Base-by-base conservation (phyloP, 1,284 basidiomycete genomes). In the Neolentinus lepideus region DNA sequence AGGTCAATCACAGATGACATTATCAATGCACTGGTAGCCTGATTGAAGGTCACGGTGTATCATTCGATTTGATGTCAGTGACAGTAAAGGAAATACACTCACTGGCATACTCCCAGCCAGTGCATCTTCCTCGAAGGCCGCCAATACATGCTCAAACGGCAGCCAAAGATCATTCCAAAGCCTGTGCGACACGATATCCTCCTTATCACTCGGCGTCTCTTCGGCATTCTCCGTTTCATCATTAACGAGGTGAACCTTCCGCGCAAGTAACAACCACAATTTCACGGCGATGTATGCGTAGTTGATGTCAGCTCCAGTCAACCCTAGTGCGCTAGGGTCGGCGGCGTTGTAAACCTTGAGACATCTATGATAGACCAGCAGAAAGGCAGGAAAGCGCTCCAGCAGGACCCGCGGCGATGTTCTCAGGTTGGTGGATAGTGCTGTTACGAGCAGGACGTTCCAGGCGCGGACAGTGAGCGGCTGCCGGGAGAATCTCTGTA, bases 141-240 rank as follows among this genome's bases (percentile, higher is more conserved):
- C 64, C 16, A 85, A 66, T 14, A 88, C 69, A 24, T 67, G 66
- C 60, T 84, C 81, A 57, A 86, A 87, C 0, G 83, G 76, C 1
- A 84, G 79, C 85, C 85, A 90, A 12, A 90, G 65, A 59, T 86
- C 83, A 61, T 86, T 86, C 87, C 87, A 90, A 10, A 88, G 74
- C 54, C 68, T 69, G 38, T 72, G 66, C 27, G 76, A 69, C 16
- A 68, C 65, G 3, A 62, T 59, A 48, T 76, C 74, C 19, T 72
- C 72, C 6, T 65, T 63, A 22, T 31, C 33, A 6, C 27, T 2
- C n/a, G 6, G 26, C 14, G 31, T 38, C 10, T 33, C 54, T 21
- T 59, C 61, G 14, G 62, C 19, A 51, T 50, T 60, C 54, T 52
- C 33, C 8, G 29, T 43, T 47, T 57, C 67, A 60, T 36, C 58